phyloP scores from a whole-genome alignment of 75 land plant genomes.

The Chamaecyparis obtusa region DNA sequence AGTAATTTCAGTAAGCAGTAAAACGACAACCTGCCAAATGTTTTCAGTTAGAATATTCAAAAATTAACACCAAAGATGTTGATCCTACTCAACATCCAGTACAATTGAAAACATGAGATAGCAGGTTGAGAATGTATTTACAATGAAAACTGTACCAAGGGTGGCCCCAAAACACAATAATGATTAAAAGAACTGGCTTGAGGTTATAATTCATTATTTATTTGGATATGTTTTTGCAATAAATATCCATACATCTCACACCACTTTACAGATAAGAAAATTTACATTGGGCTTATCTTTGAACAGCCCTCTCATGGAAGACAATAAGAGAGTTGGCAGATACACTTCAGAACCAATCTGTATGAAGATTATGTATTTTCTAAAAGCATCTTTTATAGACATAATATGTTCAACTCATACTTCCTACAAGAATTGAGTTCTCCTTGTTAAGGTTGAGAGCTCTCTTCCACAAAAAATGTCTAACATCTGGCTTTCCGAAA shows the following conservation, averaged over 20 bases:
- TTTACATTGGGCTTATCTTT: background rate
- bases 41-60: background rate
- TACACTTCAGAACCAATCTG: background rate
- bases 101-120: background rate
- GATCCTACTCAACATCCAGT: background rate
- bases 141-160: background rate
- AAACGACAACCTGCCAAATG: constrained; percentile 50
- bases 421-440: background rate
- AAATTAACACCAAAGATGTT: background rate
- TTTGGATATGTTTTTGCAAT: background rate
- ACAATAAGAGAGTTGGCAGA: background rate
- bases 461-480: background rate
- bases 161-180: background rate
- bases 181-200: background rate
- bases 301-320: background rate
- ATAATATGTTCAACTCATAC: background rate
- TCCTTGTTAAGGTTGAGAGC: background rate
- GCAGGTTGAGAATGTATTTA: background rate
- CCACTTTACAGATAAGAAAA: background rate
- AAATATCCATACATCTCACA: background rate
- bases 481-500: background rate
- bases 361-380: background rate
- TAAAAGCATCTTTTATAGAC: background rate
- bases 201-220: background rate
- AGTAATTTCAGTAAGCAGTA: constrained; percentile 90